phyloP scores from a whole-genome alignment of 208 protist genomes.

The Crithidia thermophila region DNA sequence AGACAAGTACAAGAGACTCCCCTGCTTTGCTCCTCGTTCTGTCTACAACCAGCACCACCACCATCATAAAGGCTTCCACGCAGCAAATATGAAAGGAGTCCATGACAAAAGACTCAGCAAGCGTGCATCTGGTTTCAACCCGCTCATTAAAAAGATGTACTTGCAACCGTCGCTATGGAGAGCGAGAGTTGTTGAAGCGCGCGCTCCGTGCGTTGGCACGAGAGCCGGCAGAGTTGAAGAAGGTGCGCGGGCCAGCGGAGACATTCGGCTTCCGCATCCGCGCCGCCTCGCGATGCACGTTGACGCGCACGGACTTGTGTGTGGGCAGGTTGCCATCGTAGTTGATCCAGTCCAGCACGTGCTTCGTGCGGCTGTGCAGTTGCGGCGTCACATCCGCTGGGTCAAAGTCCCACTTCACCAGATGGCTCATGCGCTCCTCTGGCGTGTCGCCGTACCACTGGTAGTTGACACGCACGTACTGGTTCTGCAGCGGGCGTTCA shows the following conservation, averaged over 20 bases:
- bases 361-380: slow-evolving; percentile 62
- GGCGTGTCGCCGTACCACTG: slow-evolving; percentile 93
- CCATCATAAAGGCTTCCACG: too few relatives aligned
- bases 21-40: too few relatives aligned
- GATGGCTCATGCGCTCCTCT: slow-evolving; percentile 83
- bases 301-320: slow-evolving; percentile 73
- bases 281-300: slow-evolving; percentile 67
- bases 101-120: neutral
- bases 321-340: slow-evolving; percentile 87
- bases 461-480: slow-evolving; percentile 90
- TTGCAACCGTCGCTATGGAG: slow-evolving; percentile 5
- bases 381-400: slow-evolving; percentile 48
- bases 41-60: too few relatives aligned
- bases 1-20: too few relatives aligned
- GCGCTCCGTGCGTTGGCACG: slow-evolving; percentile 77
- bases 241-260: slow-evolving; percentile 54
- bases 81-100: too few relatives aligned
- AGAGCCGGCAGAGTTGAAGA: slow-evolving; percentile 86
- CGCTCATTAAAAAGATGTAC: too few relatives aligned
- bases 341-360: slow-evolving; percentile 86
- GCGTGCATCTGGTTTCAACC: too few relatives aligned
- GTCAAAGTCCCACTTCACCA: slow-evolving; percentile 89
- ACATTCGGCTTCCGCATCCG: slow-evolving; percentile 67
- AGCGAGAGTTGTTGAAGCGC: slow-evolving; percentile 48
- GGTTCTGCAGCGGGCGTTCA: slow-evolving; percentile 87